Evolutionary conservation across 116 monocot genomes (phyloP).

Genomic region (Posidonia oceanica): DNA sequence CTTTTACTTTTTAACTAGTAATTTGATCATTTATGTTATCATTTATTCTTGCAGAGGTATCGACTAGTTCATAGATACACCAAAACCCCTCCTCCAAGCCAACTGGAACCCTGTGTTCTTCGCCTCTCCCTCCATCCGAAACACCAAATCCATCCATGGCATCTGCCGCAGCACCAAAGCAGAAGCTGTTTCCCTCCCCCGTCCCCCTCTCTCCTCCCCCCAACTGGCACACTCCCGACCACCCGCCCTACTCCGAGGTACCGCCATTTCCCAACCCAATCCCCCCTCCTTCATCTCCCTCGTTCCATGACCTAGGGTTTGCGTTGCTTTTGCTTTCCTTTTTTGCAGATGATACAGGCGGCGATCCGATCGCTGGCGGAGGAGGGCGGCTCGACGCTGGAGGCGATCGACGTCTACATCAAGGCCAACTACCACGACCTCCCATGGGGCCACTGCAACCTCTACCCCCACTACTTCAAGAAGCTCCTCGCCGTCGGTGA

Average conservation of each 20-base stretch:
- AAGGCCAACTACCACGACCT: slow-evolving; percentile 5
- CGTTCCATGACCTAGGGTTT: not conserved
- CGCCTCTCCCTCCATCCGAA: no score
- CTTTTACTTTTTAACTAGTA: no score
- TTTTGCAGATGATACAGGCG: slow-evolving; percentile 12
- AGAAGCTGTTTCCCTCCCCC: not conserved
- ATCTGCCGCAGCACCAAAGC: no score
- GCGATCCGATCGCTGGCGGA: slow-evolving; percentile 8
- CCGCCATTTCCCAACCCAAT: not conserved
- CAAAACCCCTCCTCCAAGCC: no score
- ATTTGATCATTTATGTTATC: no score
- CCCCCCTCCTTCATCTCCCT: not conserved
- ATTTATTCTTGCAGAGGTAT: no score
- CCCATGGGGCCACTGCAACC: slow-evolving; percentile 17
- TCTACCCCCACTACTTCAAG: slow-evolving; percentile 12
- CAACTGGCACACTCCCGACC: slow-evolving; percentile 5
- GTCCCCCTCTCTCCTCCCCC: slow-evolving; percentile 1
- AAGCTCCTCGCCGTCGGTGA: slow-evolving; percentile 7
- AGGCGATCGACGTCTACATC: slow-evolving; percentile 7
- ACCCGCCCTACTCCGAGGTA: slow-evolving; percentile 17
- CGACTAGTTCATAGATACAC: no score
- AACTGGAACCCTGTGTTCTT: no score
- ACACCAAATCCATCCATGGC: no score
- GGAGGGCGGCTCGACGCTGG: slow-evolving; percentile 6
- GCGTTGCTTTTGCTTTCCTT: not conserved